These are phyloP conservation scores for Sugiyamaella neomexicana DNA, from an alignment of 1,139 yeast species.

Conservation along the genomic window DNA sequence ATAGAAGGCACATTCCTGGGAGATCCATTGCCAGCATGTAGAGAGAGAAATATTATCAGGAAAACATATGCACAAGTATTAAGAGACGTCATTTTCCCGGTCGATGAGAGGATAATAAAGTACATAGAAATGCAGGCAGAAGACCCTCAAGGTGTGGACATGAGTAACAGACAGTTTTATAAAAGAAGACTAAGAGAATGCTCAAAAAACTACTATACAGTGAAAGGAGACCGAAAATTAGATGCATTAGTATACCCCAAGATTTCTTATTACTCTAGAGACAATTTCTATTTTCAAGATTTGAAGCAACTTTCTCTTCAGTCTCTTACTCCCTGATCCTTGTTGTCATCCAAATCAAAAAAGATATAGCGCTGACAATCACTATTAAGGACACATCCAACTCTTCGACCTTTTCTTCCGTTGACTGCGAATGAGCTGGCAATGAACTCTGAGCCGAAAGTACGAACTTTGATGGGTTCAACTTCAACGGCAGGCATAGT, in stretches of 20 bases:
- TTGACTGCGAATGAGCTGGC: slow-evolving; percentile 28
- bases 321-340: slow-evolving; percentile 23
- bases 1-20: slow-evolving; percentile 30
- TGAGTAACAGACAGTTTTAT: slow-evolving; percentile 21
- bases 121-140: slow-evolving; percentile 23
- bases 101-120: slow-evolving; percentile 24
- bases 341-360: slow-evolving; percentile 29
- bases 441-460: slow-evolving; percentile 21
- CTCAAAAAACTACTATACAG: slow-evolving; percentile 21
- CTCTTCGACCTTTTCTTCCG: slow-evolving; percentile 24
- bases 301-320: slow-evolving; percentile 17
- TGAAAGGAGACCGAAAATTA: slow-evolving; percentile 4
- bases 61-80: slow-evolving; percentile 22
- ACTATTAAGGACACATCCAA: slow-evolving; percentile 29
- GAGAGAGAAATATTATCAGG: slow-evolving; percentile 26
- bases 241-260: not conserved
- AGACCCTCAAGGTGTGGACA: slow-evolving; percentile 9
- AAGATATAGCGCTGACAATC: slow-evolving; percentile 29
- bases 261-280: not conserved
- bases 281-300: slow-evolving; percentile 14
- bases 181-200: slow-evolving; percentile 24
- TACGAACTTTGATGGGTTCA: slow-evolving; percentile 3
- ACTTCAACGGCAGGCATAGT: not conserved
- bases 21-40: slow-evolving; percentile 23
- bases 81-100: slow-evolving; percentile 25